Evolutionary conservation across 257 asterid species (phyloP).

Genomic region (Plectranthus barbatus): DNA sequence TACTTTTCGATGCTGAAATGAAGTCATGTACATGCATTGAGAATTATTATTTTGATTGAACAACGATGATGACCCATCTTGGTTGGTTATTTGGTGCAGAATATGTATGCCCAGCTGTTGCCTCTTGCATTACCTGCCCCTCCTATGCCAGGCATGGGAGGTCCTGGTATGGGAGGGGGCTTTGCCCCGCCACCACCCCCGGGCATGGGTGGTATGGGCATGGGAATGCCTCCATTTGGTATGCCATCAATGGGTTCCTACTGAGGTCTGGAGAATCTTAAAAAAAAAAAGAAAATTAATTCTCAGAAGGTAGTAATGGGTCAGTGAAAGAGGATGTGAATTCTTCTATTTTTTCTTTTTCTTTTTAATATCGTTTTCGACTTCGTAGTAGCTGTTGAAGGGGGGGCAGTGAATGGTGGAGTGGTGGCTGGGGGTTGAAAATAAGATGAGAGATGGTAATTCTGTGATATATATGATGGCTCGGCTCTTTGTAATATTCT

Average conservation of each 20-base stretch:
- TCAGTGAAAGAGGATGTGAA: neutral
- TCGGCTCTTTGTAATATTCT: conserved; percentile 45
- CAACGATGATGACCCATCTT: neutral
- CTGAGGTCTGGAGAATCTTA: conserved; percentile 6
- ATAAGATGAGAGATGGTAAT: conserved; percentile 23
- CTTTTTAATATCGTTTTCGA: neutral
- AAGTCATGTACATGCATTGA: neutral
- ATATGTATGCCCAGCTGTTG: conserved; percentile 49
- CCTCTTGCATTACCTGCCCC: conserved; percentile 60
- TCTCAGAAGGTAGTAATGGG: conserved; percentile 6
- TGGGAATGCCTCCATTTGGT: conserved; percentile 55
- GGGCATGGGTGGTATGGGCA: conserved; percentile 49
- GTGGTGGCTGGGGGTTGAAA: conserved; percentile 15
- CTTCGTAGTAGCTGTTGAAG: conserved; percentile 7
- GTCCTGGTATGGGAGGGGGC: conserved; percentile 48
- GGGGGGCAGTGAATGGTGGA: too few relatives aligned
- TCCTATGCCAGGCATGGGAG: conserved; percentile 54
- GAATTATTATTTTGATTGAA: neutral
- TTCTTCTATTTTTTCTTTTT: neutral
- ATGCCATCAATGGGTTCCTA: conserved; percentile 60
- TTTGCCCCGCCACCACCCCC: conserved; percentile 30
- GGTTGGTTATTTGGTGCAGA: conserved; percentile 25
- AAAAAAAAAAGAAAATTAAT: too few relatives aligned
- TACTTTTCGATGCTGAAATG: neutral
- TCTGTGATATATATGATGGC: conserved; percentile 21